A percentile compares a stretch with the other conserved stretches of the same genome.
phyloP scores from a whole-genome alignment of 805 yeast species.

The Myxozyma geophila region DNA sequence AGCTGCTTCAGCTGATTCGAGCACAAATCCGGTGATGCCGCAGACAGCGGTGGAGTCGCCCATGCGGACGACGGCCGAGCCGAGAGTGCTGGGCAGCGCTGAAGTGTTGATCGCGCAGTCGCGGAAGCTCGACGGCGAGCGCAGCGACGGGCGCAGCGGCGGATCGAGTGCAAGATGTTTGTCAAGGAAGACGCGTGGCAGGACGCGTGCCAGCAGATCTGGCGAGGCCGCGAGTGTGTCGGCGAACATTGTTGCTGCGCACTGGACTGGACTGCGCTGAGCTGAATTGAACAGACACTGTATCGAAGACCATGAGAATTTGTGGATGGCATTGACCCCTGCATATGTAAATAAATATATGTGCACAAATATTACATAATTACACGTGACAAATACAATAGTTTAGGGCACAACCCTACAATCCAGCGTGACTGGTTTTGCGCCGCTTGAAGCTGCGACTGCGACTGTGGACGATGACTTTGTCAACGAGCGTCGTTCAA shows the following conservation, averaged over 20 bases:
- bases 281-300: not conserved
- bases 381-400: not conserved
- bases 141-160: slow-evolving; percentile 33
- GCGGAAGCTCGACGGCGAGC: slow-evolving; percentile 29
- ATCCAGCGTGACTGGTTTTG: slow-evolving; percentile 4
- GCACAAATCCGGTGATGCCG: slow-evolving; percentile 28
- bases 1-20: slow-evolving; percentile 4
- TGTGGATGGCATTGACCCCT: not conserved
- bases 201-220: slow-evolving; percentile 26
- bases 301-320: not conserved
- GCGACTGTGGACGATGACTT: not conserved
- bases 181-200: slow-evolving; percentile 27
- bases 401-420: slow-evolving; percentile 12
- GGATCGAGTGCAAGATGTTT: slow-evolving; percentile 26
- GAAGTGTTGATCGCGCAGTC: slow-evolving; percentile 18
- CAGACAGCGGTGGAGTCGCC: slow-evolving; percentile 32
- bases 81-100: slow-evolving; percentile 29
- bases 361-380: not conserved
- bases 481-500: not conserved
- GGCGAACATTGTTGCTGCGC: slow-evolving; percentile 18
- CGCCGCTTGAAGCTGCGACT: not conserved
- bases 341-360: not conserved
- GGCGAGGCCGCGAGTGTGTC: slow-evolving; percentile 31
- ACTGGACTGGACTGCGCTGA: not conserved
- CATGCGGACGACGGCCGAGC: slow-evolving; percentile 35